Conservation (phyloP, 352 stramenopile genomes). For the Thalassiosira mediterranea region DNA sequence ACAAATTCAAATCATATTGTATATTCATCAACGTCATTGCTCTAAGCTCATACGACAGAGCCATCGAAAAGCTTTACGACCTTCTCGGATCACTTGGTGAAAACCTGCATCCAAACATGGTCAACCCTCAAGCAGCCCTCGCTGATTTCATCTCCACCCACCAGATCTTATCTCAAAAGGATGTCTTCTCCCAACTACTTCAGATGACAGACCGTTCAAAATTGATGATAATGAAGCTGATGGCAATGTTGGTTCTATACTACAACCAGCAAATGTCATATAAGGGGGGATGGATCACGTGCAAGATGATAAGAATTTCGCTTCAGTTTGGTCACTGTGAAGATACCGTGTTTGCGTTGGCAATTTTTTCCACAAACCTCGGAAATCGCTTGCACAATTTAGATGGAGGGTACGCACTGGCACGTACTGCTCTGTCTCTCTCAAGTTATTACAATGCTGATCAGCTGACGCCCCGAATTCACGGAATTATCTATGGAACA, state of each 20-base stretch:
- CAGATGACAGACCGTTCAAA: constrained; percentile 26
- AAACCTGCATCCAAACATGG: constrained; percentile 6
- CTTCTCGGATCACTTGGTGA: constrained; percentile 22
- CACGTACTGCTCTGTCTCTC: constrained; percentile 15
- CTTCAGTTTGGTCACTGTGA: constrained; percentile 35
- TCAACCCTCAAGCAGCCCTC: constrained; percentile 12
- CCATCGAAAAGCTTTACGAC: constrained; percentile 21
- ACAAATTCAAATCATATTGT: constrained; percentile 34
- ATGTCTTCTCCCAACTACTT: constrained; percentile 6
- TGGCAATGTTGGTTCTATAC: constrained; percentile 28
- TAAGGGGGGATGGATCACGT: constrained; percentile 13
- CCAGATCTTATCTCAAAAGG: constrained; percentile 21
- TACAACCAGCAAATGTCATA: constrained; percentile 25
- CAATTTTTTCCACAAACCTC: constrained; percentile 13
- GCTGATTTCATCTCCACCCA: constrained; percentile 13
- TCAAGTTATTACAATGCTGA: constrained; percentile 17
- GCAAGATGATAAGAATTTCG: constrained; percentile 29
- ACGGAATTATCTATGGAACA: constrained; percentile 25
- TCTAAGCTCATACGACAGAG: constrained; percentile 14
- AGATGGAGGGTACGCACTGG: constrained; percentile 19
- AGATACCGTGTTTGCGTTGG: constrained; percentile 28
- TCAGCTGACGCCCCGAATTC: constrained; percentile 23
- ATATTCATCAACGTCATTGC: constrained; percentile 23
- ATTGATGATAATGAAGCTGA: constrained; percentile 26
- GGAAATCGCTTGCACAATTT: constrained; percentile 14